Evolutionary conservation across 305 asterid genomes (phyloP), one percentile per base, ranked within the genome.

Genomic region (Solanum hybrid): DNA sequence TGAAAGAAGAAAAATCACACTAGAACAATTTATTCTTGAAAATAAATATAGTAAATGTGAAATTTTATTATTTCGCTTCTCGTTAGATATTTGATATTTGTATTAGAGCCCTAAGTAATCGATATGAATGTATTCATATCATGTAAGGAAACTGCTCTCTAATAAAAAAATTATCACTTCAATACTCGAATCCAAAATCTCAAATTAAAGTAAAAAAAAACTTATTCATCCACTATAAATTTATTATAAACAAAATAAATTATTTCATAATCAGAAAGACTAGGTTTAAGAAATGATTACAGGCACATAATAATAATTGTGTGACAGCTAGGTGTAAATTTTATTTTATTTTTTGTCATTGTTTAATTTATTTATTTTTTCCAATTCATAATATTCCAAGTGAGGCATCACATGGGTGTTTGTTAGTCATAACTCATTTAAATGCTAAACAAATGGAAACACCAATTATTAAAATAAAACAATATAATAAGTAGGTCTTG

Each of bases 401-500:
- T 31, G 42, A 85, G 87, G 31, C 87, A 1, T 51, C 87, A 85
- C 87, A 85, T 85, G 87, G 87, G 76, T 22, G 87, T 85, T 51
- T 19, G 87, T 31, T 56, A 85, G 87, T 11, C 76, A 85, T 56
- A 10, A 85, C 87, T 85, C 45, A 51, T 56, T 31, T 32, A 85
- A 51, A 22, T 12, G 42, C 37, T 82, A 45, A 45, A 45, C 38
- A 17, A 82, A 45, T 82, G 73, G 87, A 82, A 29, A 27, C 15
- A 29, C 3, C 10, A 17, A 81, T 42, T 42, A 34, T 42, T 38
- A 42, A 81, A 81, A 29, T 45, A 82, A 51, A 51, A 29, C 17
- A 29, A 22, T 31, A 56, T 19, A 56, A 85, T 85, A 85, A 56
- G 37, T 45, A 14, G 27, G 36, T 7, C 15, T 81, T 42, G 71